Evolutionary conservation across 768 basidiomycete genomes (phyloP), one percentile per base, ranked within the genome.

Genomic region (Suillus plorans): DNA sequence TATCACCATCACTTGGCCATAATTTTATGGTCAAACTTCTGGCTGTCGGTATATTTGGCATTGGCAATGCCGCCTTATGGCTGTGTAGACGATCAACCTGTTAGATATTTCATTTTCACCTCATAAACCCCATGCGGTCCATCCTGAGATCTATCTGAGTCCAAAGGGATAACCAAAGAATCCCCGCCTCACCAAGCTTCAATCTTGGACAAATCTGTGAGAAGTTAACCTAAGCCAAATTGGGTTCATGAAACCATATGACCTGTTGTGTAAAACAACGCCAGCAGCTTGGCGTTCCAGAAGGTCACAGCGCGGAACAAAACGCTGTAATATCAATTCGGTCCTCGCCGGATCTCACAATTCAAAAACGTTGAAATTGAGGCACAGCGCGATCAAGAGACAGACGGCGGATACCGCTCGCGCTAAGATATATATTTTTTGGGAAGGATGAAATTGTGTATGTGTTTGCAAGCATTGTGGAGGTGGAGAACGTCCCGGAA

Each of bases 321-420:
- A 39, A 28, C 18, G 58, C 39, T 59, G 39, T 59, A 41, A 42
- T 25, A 28, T 28, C 39, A 58, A 41, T 42, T 59, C 58, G 58
- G 58, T 59, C 41, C 58, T 59, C 58, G 39, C 58, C 58, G 58
- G 58, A 42, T 59, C 28, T 28, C 58, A 25, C 25, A 22, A 57
- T 53, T 34, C 16, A 59, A 59, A 59, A 28, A 59, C 25, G 42
- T 41, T 5, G 57, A 41, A 25, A 58, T 36, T 2, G 41, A 59
- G 41, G 58, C 39, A n/a, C 25, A 42, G 16, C 9, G 18, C 39
- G 25, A 59, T 59, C 16, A 5, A 59, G 18, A 31, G 25, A 58
- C 41, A 58, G 37, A 25, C 39, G 55, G 55, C 55, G 9, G 18
- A 59, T 41, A 41, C 57, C 57, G 57, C 57, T 28, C 22, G 39